A percentile compares a stretch with the other conserved stretches of the same genome.
Evolutionary conservation across 2,329 filamentous ascomycete species (phyloP).

Genomic region (Fusarium sp.): DNA sequence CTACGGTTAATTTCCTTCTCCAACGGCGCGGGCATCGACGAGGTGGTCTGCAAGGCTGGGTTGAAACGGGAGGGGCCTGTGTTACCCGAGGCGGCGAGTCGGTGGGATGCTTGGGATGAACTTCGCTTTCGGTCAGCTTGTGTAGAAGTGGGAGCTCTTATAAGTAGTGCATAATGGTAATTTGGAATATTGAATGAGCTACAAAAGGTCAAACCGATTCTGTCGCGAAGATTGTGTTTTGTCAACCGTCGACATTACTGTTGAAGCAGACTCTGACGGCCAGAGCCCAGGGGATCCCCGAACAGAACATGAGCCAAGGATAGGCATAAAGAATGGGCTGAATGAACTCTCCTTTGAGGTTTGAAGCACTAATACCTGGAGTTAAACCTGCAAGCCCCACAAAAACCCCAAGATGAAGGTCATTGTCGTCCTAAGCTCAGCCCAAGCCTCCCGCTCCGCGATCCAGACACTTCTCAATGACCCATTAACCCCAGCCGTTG

Average conservation of each 20-base stretch:
- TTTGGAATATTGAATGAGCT: background rate
- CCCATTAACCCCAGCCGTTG: background rate
- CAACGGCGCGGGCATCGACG: background rate
- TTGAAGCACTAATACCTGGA: too few relatives aligned
- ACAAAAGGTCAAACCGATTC: background rate
- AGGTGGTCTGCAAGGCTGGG: background rate
- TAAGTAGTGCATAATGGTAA: background rate
- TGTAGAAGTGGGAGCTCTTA: background rate
- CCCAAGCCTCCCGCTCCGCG: background rate
- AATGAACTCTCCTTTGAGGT: background rate
- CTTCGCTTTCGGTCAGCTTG: background rate
- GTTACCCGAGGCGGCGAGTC: background rate
- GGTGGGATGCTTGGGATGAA: background rate
- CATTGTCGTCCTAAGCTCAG: background rate
- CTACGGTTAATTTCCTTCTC: background rate
- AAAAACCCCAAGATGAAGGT: background rate
- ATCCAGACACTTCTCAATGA: background rate
- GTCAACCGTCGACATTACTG: too few relatives aligned
- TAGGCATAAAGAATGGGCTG: background rate
- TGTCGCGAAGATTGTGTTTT: too few relatives aligned
- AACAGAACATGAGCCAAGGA: background rate
- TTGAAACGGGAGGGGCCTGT: background rate
- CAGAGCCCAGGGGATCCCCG: background rate
- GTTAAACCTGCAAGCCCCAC: background rate
- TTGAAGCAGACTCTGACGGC: too few relatives aligned